Base-by-base conservation (phyloP, 345 rosid genomes). In the Nasturtium officinale region DNA sequence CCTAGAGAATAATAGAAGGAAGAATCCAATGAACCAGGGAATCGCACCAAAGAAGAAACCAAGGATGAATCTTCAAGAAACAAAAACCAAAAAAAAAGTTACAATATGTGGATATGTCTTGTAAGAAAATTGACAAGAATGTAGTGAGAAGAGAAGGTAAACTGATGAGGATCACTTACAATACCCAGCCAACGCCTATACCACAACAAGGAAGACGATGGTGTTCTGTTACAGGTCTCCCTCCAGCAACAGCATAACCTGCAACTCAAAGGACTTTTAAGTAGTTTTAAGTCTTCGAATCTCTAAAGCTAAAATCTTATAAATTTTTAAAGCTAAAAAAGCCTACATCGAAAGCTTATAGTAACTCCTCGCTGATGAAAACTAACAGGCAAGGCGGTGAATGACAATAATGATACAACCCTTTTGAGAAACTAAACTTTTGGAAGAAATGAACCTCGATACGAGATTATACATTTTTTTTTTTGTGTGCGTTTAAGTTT, bases 181-280 rank as follows among this genome's bases (percentile, higher is more conserved):
- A 47, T 15, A 55, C 33, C 79, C 79, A 76, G 5, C 79, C 79
- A 63, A 76, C 15, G 46, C 79, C 79, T 20, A 76, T 26, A 5
- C 75, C 79, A 47, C 75, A 76, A 62, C 79, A 76, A 28, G 75
- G 75, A 76, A 76, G 79, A 55, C 71, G 79, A 28, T 56, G 3
- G 16, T 50, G 69, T 15, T 75, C 69, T 15, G 54, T 35, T 16
- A 8, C 3, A 33, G 7, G 17, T 30, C 17, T 57, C 42, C 18
- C 69, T 62, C 59, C 71, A 70, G 6, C 2, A 35, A 76, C 71
- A 67, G 38, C 71, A 63, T 76, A 76, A 76, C 78, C 73, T 67
- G 37, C 3, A 11, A 37, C 6, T 37, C 8, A 35, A 7, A 7
- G 4, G 21, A 50, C 9, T 18, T n/a, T n/a, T n/a, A n/a, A n/a